Base-by-base conservation (phyloP, 768 basidiomycete species). In the Holtermannia corniformis region DNA sequence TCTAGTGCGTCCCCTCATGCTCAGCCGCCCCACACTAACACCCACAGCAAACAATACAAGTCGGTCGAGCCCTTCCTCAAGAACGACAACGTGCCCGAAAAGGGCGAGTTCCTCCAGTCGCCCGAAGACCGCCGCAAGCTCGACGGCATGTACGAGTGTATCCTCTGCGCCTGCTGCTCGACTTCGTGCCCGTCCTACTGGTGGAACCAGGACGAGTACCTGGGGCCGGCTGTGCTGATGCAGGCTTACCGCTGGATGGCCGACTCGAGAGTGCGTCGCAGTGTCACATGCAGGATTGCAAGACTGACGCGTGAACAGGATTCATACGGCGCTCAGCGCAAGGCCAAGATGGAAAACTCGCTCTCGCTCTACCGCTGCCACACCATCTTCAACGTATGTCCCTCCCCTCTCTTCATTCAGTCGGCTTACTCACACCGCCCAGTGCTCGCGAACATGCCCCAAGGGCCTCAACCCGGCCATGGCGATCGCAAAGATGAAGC, bases 171-270 rank as follows among this genome's bases (percentile, higher is more conserved):
- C 1, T 96, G 95, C 76, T 99, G 93, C 77, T 91, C 91, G 41
- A 97, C 93, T 0, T 87, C 86, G 42, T 99, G 93, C 79, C 93
- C 93, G 3, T 86, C 84, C 25, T 95, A 97, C 75, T 96, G 93
- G 93, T 97, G 93, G 93, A 97, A 96, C 76, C 89, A 91, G 75
- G 64, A 96, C 69, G 86, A 90, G 73, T 99, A 99, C 74, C 85
- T 99, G 40, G 92, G 93, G 28, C 93, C 93, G 4, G 93, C 93
- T 1, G 91, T 91, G 0, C 76, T 96, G 64, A 90, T 96, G 89
- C 87, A 90, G 64, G 89, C 90, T 0, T 95, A 96, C 75, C 78
- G 92, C 61, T 97, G 93, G 93, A 93, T 99, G 68, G 91, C 92
- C 0, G 93, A 97, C 71, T 93, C 89, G 44, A 78, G 93, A 62